phyloP scores from a whole-genome alignment of 805 yeast species.

The Lachancea mirantina region DNA sequence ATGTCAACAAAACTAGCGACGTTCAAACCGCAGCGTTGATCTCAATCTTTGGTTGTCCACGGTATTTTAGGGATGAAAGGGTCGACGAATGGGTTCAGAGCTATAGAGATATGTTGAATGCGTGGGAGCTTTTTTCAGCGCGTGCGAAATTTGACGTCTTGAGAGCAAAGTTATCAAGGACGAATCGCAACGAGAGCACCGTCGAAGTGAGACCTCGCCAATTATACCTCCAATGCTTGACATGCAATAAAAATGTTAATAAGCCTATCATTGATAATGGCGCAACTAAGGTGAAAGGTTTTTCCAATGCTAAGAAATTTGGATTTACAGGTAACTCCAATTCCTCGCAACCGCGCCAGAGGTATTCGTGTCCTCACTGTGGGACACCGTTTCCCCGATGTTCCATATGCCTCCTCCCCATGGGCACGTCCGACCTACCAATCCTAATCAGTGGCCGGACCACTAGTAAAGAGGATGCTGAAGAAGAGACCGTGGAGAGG shows the following conservation, averaged over 20 bases:
- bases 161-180: constrained; percentile 55
- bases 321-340: constrained; percentile 8
- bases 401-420: constrained; percentile 74
- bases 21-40: constrained; percentile 87
- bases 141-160: constrained; percentile 84
- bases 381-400: constrained; percentile 85
- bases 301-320: constrained; percentile 11
- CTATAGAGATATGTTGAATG: constrained; percentile 61
- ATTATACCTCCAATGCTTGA: constrained; percentile 69
- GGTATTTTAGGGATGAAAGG: constrained; percentile 66
- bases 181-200: constrained; percentile 41
- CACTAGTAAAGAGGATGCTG: constrained; percentile 10
- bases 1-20: constrained; percentile 82
- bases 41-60: constrained; percentile 73
- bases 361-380: constrained; percentile 67
- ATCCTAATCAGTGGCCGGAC: constrained; percentile 26
- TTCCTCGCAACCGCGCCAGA: constrained; percentile 18
- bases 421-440: constrained; percentile 47
- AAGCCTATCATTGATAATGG: constrained; percentile 24
- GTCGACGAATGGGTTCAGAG: constrained; percentile 73
- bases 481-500: constrained; percentile 10
- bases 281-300: constrained; percentile 5
- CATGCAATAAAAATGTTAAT: constrained; percentile 71
- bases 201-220: constrained; percentile 58
- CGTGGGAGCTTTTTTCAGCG: constrained; percentile 71